Base-by-base conservation (phyloP, 345 rosid species). In the Eutrema heterophyllum region DNA sequence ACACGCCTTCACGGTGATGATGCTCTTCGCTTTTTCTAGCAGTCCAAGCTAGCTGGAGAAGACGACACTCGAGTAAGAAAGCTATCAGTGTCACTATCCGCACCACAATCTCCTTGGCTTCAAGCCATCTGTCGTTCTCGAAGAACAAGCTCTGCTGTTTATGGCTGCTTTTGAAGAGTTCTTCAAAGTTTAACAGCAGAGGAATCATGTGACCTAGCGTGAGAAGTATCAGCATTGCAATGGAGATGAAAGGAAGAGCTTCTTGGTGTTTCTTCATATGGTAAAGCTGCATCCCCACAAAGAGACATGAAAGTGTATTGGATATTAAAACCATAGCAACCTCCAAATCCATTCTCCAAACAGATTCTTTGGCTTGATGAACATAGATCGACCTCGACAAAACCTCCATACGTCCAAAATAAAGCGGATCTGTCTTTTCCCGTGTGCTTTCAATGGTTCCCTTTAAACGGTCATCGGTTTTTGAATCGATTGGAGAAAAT, bases 291-390 rank as follows among this genome's bases (percentile, higher is more conserved):
- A 85, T 39, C 43, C 86, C 95, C 6, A 87, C 69, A 45, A 91
- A 87, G 65, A 89, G 35, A 76, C 97, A 94, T 13, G 90, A 81
- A 29, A 91, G 83, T 4, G 90, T 85, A 75, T 89, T 87, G 46
- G 90, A 87, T 78, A 91, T 76, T 61, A 94, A 71, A 72, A 85
- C 90, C 93, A 94, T 74, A 38, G 77, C 80, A 41, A 94, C 80
- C 91, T 94, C 98, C 48, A 94, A 70, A 86, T 91, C 93, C 89
- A 88, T 89, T 80, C 97, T 86, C 93, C 92, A 88, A 44, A 94
- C 82, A 68, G 91, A 94, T 73, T 86, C 87, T 64, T 72, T 70
- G 6, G 95, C 97, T 84, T 87, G 90, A 75, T 57, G 67, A 16
- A 29, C 52, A 64, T 85, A 87, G 16, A 89, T 84, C 0, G 90